phyloP scores from a whole-genome alignment of 176 grass and related monocot genomes.

The Aegilops tauschii region DNA sequence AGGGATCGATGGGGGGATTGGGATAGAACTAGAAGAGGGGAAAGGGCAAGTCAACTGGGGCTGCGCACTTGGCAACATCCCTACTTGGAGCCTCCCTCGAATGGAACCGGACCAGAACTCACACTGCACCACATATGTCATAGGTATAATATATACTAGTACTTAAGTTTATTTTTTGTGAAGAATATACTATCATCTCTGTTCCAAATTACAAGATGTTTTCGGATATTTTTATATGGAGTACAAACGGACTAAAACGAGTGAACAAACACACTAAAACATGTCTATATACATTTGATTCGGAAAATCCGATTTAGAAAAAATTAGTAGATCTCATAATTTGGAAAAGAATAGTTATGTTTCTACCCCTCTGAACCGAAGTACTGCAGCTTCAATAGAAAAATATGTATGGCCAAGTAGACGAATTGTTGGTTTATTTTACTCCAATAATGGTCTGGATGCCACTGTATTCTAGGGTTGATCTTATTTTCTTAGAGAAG shows the following conservation, averaged over 20 bases:
- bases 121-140: background rate
- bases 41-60: slow-evolving; percentile 40
- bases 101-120: slow-evolving; percentile 53
- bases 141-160: background rate
- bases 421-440: slow-evolving; percentile 18
- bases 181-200: background rate
- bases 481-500: background rate
- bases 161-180: background rate
- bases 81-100: slow-evolving; percentile 83
- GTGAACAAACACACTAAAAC: too few relatives aligned
- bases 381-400: background rate
- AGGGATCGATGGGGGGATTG: background rate
- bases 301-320: too few relatives aligned
- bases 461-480: slow-evolving; percentile 16
- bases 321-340: too few relatives aligned
- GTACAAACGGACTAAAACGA: too few relatives aligned
- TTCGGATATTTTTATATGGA: too few relatives aligned
- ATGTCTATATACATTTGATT: too few relatives aligned
- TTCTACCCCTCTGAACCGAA: background rate
- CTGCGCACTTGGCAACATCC: slow-evolving; percentile 51
- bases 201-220: too few relatives aligned
- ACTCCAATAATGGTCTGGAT: slow-evolving; percentile 29
- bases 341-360: background rate
- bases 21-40: background rate
- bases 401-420: background rate